Evolutionary conservation across 768 basidiomycete genomes (phyloP), one percentile per base, ranked within the genome.

Genomic region (Candolleomyces aberdarensis): DNA sequence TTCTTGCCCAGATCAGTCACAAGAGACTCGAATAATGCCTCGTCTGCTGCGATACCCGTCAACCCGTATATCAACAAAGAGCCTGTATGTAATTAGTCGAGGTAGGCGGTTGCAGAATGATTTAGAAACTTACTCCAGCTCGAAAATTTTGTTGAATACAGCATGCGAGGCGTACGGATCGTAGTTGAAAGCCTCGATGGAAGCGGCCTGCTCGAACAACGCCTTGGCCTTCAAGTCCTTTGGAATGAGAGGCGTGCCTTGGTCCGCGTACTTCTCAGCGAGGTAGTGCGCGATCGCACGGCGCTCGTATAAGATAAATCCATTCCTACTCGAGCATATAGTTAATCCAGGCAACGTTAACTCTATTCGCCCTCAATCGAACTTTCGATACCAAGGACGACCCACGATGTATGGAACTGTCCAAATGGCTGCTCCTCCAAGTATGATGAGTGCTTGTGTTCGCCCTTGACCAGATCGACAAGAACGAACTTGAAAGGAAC

Each of bases 271-370:
- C 67, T 88, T 89, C 59, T 70, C 70, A 31, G 77, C 80, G 63
- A 89, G 68, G 69, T 89, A 91, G 17, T 84, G 81, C 6, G 68
- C 68, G 56, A 89, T 87, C 0, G 86, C 86, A 31, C 86, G 83
- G 43, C 79, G 80, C 67, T 88, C 87, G 71, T 80, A 88, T 14
- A 91, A 65, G 59, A 80, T 71, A 69, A 89, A 83, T 3, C 85
- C 87, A 46, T 85, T 85, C 76, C 80, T 82, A 22, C n/a, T n/a
- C n/a, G 20, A n/a, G n/a, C n/a, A n/a, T 49, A 43, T 43, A 8
- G 17, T 43, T 43, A 17, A 43, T 43, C 41, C 32, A 32, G 32
- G 32, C 32, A 32, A 32, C 5, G 44, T 46, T 14, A 46, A 19
- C 14, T 5, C 5, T 5, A 5, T 46, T 46, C 19, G 41, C 41